Evolutionary conservation across 2,329 filamentous ascomycete species (phyloP), one percentile per base, ranked within the genome.

Genomic region (Colletotrichum karsti): DNA sequence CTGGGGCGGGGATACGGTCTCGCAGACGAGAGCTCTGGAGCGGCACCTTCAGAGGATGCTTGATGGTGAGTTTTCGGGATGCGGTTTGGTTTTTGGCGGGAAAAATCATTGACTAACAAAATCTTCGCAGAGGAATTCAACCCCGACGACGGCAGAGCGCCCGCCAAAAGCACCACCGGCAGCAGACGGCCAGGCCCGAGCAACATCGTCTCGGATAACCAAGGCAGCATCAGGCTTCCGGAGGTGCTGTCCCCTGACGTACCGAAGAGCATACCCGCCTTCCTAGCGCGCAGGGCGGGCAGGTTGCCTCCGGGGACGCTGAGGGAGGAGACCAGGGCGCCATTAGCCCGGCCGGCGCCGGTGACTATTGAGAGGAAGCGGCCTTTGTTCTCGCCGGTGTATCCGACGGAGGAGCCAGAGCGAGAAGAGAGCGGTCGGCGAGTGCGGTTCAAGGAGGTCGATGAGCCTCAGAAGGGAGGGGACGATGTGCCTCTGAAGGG

Each of bases 1-100:
- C 56, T 74, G 76, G 73, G 69, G 70, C 24, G 77, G 77, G 6
- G 74, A 77, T 42, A 79, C 77, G 9, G 72, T 72, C 39, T 53
- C 72, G 30, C 76, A 79, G 68, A 73, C 71, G 65, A 72, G 68
- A 46, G 62, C 56, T 9, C 30, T 79, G 13, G 75, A 78, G 55
- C 35, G 67, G 37, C 35, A 48, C 6, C n/a, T 54, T 42, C 28
- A 51, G 5, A 37, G 35, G 22, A 33, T 72, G n/a, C 64, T 70
- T 15, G 53, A 61, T 6, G 59, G 76, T 73, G 68, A 71, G 74
- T 65, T 33, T n/a, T 37, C 26, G 9, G 18, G 5, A n/a, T 5
- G 18, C n/a, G 1, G 18, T 1, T 24, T 9, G 5, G 5, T 22
- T n/a, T 3, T 20, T 35, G 18, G n/a, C n/a, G n/a, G n/a, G n/a